These are phyloP conservation scores for Sphaerostilbella broomeana DNA, from an alignment of 2,329 filamentous ascomycete species.

Conservation along the genomic window DNA sequence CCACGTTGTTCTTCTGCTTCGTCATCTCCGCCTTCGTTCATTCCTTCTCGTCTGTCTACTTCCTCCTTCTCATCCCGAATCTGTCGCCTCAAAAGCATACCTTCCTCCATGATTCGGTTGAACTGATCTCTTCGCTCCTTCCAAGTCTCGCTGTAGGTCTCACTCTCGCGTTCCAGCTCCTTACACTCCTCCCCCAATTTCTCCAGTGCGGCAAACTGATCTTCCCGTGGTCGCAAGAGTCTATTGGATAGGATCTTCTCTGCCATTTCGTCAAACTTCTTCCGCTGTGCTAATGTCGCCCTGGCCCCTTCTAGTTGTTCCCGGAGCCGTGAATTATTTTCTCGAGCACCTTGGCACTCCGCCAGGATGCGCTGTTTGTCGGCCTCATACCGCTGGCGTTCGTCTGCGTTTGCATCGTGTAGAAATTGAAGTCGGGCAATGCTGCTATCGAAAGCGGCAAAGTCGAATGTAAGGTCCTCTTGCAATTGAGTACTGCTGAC, in stretches of 20 bases:
- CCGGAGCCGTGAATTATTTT: slow-evolving; percentile 66
- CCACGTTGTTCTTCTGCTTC: slow-evolving; percentile 41
- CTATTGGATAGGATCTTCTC: slow-evolving; percentile 80
- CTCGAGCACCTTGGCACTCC: slow-evolving; percentile 70
- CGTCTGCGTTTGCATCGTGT: slow-evolving; percentile 70
- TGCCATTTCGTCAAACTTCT: slow-evolving; percentile 80
- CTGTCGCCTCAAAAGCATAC: slow-evolving; percentile 73
- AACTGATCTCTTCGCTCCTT: slow-evolving; percentile 80
- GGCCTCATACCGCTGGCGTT: slow-evolving; percentile 74
- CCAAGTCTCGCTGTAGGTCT: slow-evolving; percentile 77
- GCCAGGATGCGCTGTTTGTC: slow-evolving; percentile 74
- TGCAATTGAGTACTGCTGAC: slow-evolving; percentile 53
- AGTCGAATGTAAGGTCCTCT: slow-evolving; percentile 81
- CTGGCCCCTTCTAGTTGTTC: slow-evolving; percentile 71
- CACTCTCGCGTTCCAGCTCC: slow-evolving; percentile 78
- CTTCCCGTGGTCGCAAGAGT: slow-evolving; percentile 73
- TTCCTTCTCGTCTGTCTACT: slow-evolving; percentile 78
- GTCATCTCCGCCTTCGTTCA: slow-evolving; percentile 62
- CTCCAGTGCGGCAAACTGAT: slow-evolving; percentile 68
- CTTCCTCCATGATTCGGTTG: slow-evolving; percentile 81
- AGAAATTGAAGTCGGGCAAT: slow-evolving; percentile 86
- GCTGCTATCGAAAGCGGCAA: slow-evolving; percentile 78
- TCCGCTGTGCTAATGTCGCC: slow-evolving; percentile 67
- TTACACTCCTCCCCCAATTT: slow-evolving; percentile 85
- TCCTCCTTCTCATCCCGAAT: slow-evolving; percentile 96